Evolutionary conservation across 2,329 filamentous ascomycete genomes (phyloP).

Genomic region (Sclerotinia minor): DNA sequence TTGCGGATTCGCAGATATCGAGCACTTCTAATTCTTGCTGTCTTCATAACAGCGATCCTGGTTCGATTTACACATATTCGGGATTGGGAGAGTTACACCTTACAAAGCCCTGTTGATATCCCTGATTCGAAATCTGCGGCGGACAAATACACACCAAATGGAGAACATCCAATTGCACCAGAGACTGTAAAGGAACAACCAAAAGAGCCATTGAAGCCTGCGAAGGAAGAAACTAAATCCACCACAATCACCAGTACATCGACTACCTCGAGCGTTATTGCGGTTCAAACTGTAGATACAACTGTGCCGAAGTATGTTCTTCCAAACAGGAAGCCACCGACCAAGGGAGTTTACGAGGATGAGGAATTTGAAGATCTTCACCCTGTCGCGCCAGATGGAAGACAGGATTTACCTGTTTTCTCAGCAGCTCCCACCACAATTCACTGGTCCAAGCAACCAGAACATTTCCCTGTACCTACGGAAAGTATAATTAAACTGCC

Average conservation of each 20-base stretch:
- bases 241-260: neutral
- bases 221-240: neutral
- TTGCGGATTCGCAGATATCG: slow-evolving; percentile 62
- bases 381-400: slow-evolving; percentile 37
- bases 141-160: slow-evolving; percentile 1
- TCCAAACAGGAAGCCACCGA: slow-evolving; percentile 36
- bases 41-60: slow-evolving; percentile 29
- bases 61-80: slow-evolving; percentile 29
- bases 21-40: slow-evolving; percentile 47
- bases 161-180: neutral
- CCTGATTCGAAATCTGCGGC: slow-evolving; percentile 20
- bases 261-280: slow-evolving; percentile 6
- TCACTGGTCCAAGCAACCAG: slow-evolving; percentile 73
- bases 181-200: slow-evolving; percentile 10
- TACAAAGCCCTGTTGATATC: slow-evolving; percentile 23
- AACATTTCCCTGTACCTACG: slow-evolving; percentile 74
- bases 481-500: slow-evolving; percentile 75
- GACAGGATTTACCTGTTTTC: slow-evolving; percentile 33
- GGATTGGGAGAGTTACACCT: slow-evolving; percentile 28
- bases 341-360: slow-evolving; percentile 27
- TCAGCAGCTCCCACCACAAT: slow-evolving; percentile 41
- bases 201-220: slow-evolving; percentile 14
- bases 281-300: slow-evolving; percentile 20
- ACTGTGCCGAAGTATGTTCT: slow-evolving; percentile 34
- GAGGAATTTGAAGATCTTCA: slow-evolving; percentile 32